These are phyloP conservation scores for Flaveria floridana DNA, from an alignment of 140 eudicot genomes.

Conservation along the genomic window DNA sequence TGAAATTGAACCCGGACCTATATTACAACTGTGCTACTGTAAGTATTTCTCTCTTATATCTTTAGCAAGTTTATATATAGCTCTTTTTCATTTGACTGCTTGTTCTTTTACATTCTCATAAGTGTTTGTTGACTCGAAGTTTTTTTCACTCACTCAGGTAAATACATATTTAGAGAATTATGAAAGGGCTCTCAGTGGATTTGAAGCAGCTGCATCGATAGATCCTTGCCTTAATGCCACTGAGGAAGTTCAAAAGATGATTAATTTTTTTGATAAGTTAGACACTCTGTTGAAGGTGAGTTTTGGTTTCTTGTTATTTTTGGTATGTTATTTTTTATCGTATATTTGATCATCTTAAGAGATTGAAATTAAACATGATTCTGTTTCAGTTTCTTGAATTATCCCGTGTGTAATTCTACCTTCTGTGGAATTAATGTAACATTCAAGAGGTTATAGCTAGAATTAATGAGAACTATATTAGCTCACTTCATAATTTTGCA, in stretches of 20 bases:
- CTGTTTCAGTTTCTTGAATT: neutral
- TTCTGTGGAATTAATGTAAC: neutral
- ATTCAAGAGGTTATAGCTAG: neutral
- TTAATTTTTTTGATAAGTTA: conserved; percentile 76
- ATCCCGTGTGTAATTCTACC: neutral
- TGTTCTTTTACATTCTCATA: conserved; percentile 4
- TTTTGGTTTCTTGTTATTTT: neutral
- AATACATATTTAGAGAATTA: conserved; percentile 84
- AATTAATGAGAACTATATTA: neutral
- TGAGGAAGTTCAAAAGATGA: conserved; percentile 71
- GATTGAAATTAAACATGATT: neutral
- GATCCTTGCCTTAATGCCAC: conserved; percentile 89
- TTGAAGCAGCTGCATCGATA: conserved; percentile 82
- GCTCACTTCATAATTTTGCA: neutral
- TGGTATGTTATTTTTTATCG: neutral
- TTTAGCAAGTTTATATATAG: neutral
- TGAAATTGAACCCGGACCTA: conserved; percentile 84
- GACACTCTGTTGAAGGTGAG: conserved; percentile 64
- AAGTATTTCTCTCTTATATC: conserved; percentile 31
- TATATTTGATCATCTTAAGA: neutral
- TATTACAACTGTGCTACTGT: conserved; percentile 89
- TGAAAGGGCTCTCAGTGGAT: conserved; percentile 97
- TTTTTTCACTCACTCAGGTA: conserved; percentile 42
- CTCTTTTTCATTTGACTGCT: neutral
- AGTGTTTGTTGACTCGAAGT: neutral